Evolutionary conservation across 306 rosid species (phyloP).

Genomic region (Cucurbita ficifolia): DNA sequence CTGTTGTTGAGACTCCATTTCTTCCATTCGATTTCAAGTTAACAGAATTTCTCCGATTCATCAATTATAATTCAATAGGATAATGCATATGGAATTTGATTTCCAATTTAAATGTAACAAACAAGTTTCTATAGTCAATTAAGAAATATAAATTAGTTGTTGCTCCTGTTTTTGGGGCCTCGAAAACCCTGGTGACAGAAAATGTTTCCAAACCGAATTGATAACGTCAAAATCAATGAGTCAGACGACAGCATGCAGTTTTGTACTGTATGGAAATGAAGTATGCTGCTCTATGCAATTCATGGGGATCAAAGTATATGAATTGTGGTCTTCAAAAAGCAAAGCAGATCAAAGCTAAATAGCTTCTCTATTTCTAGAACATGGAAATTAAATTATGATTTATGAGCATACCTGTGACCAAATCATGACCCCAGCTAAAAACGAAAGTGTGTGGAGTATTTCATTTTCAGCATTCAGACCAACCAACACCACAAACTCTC

Average conservation of each 20-base stretch:
- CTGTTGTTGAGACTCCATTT: not conserved
- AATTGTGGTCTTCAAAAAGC: not conserved
- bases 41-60: not conserved
- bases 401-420: slow-evolving; percentile 75
- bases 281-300: not conserved
- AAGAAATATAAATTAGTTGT: not conserved
- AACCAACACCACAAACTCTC: slow-evolving; percentile 33
- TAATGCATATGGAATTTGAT: not conserved
- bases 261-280: not conserved
- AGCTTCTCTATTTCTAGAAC: not conserved
- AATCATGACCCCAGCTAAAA: slow-evolving; percentile 62
- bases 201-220: not conserved
- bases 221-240: not conserved
- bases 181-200: not conserved
- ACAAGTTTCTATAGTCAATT: not conserved
- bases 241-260: not conserved
- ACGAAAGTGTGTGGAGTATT: slow-evolving; percentile 74
- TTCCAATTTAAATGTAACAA: not conserved
- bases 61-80: not conserved
- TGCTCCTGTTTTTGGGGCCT: not conserved
- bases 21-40: not conserved
- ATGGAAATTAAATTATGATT: slow-evolving; percentile 8
- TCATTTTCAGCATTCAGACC: slow-evolving; percentile 87
- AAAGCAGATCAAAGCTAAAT: not conserved
- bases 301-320: not conserved